phyloP scores from a whole-genome alignment of 352 stramenopile genomes.

The Pythium brachiatum region DNA sequence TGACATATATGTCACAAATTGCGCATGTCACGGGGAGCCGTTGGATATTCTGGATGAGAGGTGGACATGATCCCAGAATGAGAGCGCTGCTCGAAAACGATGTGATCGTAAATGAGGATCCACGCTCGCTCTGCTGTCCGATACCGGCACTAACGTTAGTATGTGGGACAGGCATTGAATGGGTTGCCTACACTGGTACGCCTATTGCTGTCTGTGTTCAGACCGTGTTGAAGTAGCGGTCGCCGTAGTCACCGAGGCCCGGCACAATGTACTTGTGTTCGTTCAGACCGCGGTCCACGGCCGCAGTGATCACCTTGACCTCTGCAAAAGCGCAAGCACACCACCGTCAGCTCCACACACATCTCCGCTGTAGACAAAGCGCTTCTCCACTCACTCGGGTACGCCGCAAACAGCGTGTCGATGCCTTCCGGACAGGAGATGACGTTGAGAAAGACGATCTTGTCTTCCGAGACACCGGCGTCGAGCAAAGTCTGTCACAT shows the following conservation, averaged over 20 bases:
- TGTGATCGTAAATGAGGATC: too few species aligned
- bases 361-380: constrained; percentile 29
- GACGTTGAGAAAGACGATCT: constrained; percentile 95
- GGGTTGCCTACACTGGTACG: too few species aligned
- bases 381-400: constrained; percentile 47
- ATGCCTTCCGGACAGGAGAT: constrained; percentile 93
- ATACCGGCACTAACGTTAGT: too few species aligned
- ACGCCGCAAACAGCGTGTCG: constrained; percentile 56
- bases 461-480: constrained; percentile 78
- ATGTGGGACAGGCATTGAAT: too few species aligned
- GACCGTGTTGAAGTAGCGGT: constrained; percentile 90
- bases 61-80: too few species aligned
- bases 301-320: constrained; percentile 78
- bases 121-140: too few species aligned
- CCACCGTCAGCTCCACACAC: background rate
- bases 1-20: too few species aligned
- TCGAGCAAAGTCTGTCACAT: constrained; percentile 73
- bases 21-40: too few species aligned
- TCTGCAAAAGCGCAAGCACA: constrained; percentile 26
- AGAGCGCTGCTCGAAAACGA: too few species aligned
- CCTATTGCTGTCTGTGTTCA: background rate
- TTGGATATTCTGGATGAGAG: too few species aligned
- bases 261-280: constrained; percentile 96
- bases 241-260: constrained; percentile 95
- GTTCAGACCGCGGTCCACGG: constrained; percentile 88